Base-by-base conservation (phyloP, 352 stramenopile species). In the Phytopythium delawarense region DNA sequence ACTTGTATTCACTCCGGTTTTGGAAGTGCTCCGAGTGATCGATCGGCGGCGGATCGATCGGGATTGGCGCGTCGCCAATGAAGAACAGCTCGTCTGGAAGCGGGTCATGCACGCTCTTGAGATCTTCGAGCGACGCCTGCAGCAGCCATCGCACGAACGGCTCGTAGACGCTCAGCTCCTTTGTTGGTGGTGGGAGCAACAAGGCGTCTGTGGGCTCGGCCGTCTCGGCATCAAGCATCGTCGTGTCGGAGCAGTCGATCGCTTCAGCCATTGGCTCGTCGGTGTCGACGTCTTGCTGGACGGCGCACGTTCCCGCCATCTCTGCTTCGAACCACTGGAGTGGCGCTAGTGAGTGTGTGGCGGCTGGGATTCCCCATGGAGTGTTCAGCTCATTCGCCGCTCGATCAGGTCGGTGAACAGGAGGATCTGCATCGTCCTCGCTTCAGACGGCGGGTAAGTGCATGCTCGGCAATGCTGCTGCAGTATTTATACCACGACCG, bases 121-220 rank as follows among this genome's bases (percentile, higher is more conserved):
- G 70, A 37, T 87, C 72, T 52, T 87, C 76, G 2, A 72, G 66
- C 2, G 75, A 60, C 18, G 78, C 65, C 8, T 70, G 62, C 12
- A 91, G 69, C 15, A 91, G 48, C 81, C 81, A 91, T 28, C 64
- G 70, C 57, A 91, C 79, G 49, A 91, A 89, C 1, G 76, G 72
- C 30, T 82, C 70, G 53, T 76, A 91, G 7, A 62, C 67, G 7
- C 53, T 65, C 12, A 91, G 57, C 23, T 62, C 65, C 30, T 55
- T 56, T 7, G 75, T 84, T 9, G 81, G 79, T 16, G 52, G 32
- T n/a, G 52, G 32, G 3, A 57, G 13, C 20, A 32, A 32, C 20
- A 57, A n/a, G 40, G 74, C 65, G 35, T 70, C 66, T 35, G 66
- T 50, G 15, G 54, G n/a, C 23, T 59, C 37, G 37, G 25, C 23